These are phyloP conservation scores for Pseudoperonospora humuli DNA, from an alignment of 352 stramenopile species.

Conservation along the genomic window DNA sequence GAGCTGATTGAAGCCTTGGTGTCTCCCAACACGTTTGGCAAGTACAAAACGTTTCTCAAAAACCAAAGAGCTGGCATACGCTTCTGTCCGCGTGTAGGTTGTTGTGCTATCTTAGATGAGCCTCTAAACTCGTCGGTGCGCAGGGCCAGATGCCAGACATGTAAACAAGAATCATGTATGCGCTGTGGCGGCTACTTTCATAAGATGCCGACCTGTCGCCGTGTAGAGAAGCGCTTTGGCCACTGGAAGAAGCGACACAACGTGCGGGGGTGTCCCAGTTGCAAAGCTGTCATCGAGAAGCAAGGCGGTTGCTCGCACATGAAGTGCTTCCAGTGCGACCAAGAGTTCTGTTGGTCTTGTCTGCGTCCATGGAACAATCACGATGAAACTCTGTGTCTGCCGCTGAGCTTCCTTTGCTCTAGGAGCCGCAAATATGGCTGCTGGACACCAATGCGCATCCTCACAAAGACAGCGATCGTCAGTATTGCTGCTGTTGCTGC, in stretches of 20 bases:
- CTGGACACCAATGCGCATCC: constrained; percentile 50
- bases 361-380: constrained; percentile 60
- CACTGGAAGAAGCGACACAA: constrained; percentile 66
- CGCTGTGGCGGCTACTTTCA: constrained; percentile 54
- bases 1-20: constrained; percentile 50
- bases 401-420: constrained; percentile 57
- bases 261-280: constrained; percentile 61
- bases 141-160: constrained; percentile 37
- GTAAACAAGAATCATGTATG: constrained; percentile 58
- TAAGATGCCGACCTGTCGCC: constrained; percentile 41
- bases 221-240: constrained; percentile 55
- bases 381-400: constrained; percentile 65
- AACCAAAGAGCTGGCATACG: constrained; percentile 60
- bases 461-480: constrained; percentile 65
- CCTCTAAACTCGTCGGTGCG: constrained; percentile 37
- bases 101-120: constrained; percentile 51
- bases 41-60: constrained; percentile 58
- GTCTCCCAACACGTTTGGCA: constrained; percentile 36
- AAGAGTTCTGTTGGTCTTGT: constrained; percentile 81
- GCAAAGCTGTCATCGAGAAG: constrained; percentile 72
- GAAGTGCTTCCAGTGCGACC: constrained; percentile 79
- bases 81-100: constrained; percentile 64
- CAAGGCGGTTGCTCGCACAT: constrained; percentile 81
- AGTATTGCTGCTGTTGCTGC: constrained; percentile 41
- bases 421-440: constrained; percentile 57